Conservation (phyloP, 1,284 basidiomycete genomes). For the Irpex sp. region DNA sequence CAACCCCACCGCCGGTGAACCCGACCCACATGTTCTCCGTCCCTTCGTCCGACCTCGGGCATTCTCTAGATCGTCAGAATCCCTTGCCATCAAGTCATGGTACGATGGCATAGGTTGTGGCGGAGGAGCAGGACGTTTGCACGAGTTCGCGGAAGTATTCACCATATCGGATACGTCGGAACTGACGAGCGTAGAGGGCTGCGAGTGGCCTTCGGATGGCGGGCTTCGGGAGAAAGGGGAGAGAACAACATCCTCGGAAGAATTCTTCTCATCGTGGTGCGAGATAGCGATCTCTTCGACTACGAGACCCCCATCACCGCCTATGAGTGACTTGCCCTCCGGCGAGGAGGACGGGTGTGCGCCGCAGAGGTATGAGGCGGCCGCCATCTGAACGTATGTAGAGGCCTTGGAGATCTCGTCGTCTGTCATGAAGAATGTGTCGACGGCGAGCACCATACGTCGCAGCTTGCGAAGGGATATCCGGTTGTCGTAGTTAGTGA, state of each 20-base stretch:
- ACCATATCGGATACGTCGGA: not conserved
- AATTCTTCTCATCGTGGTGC: not conserved
- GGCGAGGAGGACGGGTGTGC: not conserved
- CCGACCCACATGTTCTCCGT: conserved; percentile 1
- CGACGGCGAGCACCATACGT: conserved; percentile 12
- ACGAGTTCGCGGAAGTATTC: not conserved
- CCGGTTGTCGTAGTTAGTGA: conserved; percentile 48
- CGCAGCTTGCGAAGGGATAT: conserved; percentile 61
- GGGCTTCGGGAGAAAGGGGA: not conserved
- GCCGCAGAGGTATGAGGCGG: conserved; percentile 17
- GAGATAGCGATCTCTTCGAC: not conserved
- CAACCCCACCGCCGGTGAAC: conserved; percentile 11
- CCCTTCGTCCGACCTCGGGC: conserved; percentile 3
- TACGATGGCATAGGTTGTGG: conserved; percentile 11
- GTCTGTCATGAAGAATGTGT: conserved; percentile 26
- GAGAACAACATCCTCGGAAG: not conserved
- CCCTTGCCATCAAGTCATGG: conserved; percentile 1
- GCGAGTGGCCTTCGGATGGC: not conserved
- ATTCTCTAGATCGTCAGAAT: not conserved
- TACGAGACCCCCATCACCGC: not conserved
- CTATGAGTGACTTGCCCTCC: not conserved
- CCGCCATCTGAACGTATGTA: conserved; percentile 16
- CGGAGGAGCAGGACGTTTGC: conserved; percentile 2
- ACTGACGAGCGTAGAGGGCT: not conserved
- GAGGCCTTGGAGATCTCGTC: conserved; percentile 15